Conservation (phyloP, 2,329 filamentous ascomycete species). For the Colletotrichum liaoningense region DNA sequence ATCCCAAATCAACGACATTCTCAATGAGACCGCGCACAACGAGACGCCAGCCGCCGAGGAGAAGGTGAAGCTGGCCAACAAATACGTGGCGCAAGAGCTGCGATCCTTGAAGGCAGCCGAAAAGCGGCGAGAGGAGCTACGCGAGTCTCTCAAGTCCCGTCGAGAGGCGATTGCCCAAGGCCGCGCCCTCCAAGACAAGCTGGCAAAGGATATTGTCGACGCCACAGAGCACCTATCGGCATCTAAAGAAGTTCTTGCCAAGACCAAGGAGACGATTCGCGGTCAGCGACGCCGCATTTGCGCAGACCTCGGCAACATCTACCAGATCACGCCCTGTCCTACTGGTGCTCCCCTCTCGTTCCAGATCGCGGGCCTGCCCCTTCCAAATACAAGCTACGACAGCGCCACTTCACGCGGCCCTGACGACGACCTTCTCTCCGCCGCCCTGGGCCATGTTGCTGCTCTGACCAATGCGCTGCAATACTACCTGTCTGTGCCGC, state of each 20-base stretch:
- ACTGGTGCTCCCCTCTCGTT: slow-evolving; percentile 77
- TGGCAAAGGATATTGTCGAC: slow-evolving; percentile 70
- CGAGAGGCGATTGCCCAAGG: slow-evolving; percentile 76
- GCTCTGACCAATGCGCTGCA: slow-evolving; percentile 81
- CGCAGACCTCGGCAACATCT: slow-evolving; percentile 83
- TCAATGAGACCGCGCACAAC: slow-evolving; percentile 55
- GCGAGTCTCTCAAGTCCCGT: slow-evolving; percentile 73
- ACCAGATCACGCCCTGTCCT: slow-evolving; percentile 77
- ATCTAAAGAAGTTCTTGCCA: slow-evolving; percentile 65
- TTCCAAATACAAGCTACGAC: slow-evolving; percentile 86
- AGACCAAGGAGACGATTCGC: slow-evolving; percentile 74
- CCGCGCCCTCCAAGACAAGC: slow-evolving; percentile 66
- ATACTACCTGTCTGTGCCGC: slow-evolving; percentile 80
- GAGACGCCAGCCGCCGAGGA: slow-evolving; percentile 62
- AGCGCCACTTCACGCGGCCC: slow-evolving; percentile 49
- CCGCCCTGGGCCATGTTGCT: slow-evolving; percentile 83
- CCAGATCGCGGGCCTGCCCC: slow-evolving; percentile 80
- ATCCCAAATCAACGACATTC: slow-evolving; percentile 77
- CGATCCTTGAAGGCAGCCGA: slow-evolving; percentile 73
- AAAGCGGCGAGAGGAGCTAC: slow-evolving; percentile 74
- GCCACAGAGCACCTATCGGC: slow-evolving; percentile 69
- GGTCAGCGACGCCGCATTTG: slow-evolving; percentile 92
- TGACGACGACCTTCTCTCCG: slow-evolving; percentile 79
- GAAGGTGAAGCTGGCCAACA: slow-evolving; percentile 57
- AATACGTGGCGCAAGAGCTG: slow-evolving; percentile 71